Percentiles rank a stretch among this genome's conserved stretches.
Conservation (phyloP, 148 eudicot species). For the Fallopia convolvulus region DNA sequence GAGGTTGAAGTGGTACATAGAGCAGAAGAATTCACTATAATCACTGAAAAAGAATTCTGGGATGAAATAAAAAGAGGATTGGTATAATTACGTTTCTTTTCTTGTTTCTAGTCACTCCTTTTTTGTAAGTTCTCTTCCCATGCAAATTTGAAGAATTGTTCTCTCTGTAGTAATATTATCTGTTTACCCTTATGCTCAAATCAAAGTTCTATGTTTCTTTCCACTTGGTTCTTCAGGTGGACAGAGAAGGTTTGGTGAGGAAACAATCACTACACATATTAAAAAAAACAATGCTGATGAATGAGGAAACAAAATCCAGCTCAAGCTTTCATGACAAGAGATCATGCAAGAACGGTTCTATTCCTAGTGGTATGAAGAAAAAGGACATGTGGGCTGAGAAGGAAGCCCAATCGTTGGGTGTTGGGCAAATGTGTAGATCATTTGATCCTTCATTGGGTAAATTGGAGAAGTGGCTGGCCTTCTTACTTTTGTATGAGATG, state of each 20-base stretch:
- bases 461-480: conserved; percentile 75
- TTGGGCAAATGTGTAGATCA: conserved; percentile 40
- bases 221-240: conserved; percentile 39
- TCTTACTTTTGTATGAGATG: conserved; percentile 92
- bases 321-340: conserved; percentile 36
- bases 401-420: conserved; percentile 88
- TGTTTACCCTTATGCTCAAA: neutral
- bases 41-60: conserved; percentile 72
- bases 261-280: conserved; percentile 76
- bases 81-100: conserved; percentile 38
- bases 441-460: conserved; percentile 27
- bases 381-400: conserved; percentile 80
- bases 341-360: conserved; percentile 29
- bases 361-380: conserved; percentile 46
- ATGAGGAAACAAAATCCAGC: conserved; percentile 27
- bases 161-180: neutral
- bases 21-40: conserved; percentile 56
- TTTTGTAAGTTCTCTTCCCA: conserved; percentile 6
- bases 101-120: neutral
- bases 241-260: conserved; percentile 71
- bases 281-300: conserved; percentile 40
- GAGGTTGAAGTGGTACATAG: conserved; percentile 29
- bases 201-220: neutral
- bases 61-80: conserved; percentile 81
- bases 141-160: neutral